Evolutionary conservation across 1,284 basidiomycete genomes (phyloP), one percentile per base, ranked within the genome.

Genomic region (Ustilago xerochloae): DNA sequence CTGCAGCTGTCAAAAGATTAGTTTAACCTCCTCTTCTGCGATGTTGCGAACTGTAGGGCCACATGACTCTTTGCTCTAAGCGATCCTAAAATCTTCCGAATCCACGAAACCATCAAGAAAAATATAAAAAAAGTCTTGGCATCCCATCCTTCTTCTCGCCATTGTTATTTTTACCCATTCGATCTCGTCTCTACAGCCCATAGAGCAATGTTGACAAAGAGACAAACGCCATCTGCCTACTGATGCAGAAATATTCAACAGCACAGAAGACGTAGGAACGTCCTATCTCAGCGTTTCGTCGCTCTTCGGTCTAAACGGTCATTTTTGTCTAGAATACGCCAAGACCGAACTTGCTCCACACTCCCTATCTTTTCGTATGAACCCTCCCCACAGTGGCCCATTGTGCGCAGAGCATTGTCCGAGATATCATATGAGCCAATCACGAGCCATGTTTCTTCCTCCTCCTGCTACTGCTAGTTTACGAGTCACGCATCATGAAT

Each of bases 121-220:
- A n/a, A n/a, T n/a, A n/a, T n/a, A n/a, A 20, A 28, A 13, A 55
- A 46, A 30, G 46, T 48, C 55, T 48, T 48, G 46, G 56, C 56
- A 57, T 32, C 53, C 9, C 29, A 16, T 36, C 41, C 20, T 6
- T 33, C 15, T 35, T 45, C 41, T 12, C 20, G 13, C 26, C 26
- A 29, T 29, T 30, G 28, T 20, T 22, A 26, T 29, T 6, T 6
- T 29, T 10, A 48, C 29, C 10, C 28, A 18, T 32, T 7, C 20
- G 41, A 22, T n/a, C n/a, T n/a, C n/a, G 26, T 43, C 20, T 8
- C 22, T 43, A 43, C 39, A 43, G 41, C 41, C 41, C 41, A 43
- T 43, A 43, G 41, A 43, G 41, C 41, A 43, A 43, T 24, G 12
- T 43, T 22, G 9, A 43, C 6, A 24, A 10, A 15, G 3, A 33